Evolutionary conservation across 1,139 yeast species (phyloP).

Genomic region (Yamadazyma buinensis): DNA sequence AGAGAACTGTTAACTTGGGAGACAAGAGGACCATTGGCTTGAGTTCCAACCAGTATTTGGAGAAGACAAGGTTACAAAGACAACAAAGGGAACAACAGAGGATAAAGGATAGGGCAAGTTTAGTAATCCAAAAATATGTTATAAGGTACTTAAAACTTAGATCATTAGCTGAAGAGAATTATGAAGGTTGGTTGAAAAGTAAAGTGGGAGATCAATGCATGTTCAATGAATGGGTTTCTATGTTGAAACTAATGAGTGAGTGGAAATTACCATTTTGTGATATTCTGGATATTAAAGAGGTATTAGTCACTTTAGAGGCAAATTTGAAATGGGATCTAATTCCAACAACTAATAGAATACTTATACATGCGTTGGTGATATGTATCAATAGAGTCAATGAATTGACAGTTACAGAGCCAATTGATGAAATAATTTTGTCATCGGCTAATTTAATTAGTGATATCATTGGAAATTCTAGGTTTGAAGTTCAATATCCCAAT

Average conservation of each 20-base stretch:
- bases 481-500: constrained; percentile 7
- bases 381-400: background rate
- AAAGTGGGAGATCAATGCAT: constrained; percentile 3
- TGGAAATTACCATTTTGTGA: constrained; percentile 9
- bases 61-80: constrained; percentile 64
- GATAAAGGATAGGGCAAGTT: constrained; percentile 45
- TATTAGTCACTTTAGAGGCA: background rate
- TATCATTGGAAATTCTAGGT: background rate
- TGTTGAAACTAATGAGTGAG: constrained; percentile 3
- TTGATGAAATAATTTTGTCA: background rate
- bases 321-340: constrained; percentile 5
- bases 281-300: background rate
- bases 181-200: constrained; percentile 8
- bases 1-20: constrained; percentile 74
- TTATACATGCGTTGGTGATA: constrained; percentile 1
- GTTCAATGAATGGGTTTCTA: constrained; percentile 11
- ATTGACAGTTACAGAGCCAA: background rate
- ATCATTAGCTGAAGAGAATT: constrained; percentile 7
- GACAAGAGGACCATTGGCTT: constrained; percentile 35
- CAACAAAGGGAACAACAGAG: constrained; percentile 58
- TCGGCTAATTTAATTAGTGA: background rate
- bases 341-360: constrained; percentile 2
- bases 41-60: constrained; percentile 29
- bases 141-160: constrained; percentile 31
- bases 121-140: constrained; percentile 46